Conservation (phyloP, 345 rosid genomes). For the Dimocarpus longan region DNA sequence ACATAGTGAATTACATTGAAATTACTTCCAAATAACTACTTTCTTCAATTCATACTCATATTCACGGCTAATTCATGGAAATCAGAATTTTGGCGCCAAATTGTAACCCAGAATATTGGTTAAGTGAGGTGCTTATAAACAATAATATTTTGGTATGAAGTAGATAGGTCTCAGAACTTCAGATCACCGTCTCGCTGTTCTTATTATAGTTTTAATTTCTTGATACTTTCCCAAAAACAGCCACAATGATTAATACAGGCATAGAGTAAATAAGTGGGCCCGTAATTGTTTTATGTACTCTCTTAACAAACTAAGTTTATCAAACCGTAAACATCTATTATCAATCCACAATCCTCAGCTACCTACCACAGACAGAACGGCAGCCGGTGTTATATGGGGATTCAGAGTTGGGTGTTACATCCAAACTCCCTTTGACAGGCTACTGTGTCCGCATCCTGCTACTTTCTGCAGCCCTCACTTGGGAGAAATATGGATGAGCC, state of each 20-base stretch:
- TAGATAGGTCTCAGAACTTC: background rate
- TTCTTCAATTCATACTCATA: background rate
- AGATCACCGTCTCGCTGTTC: background rate
- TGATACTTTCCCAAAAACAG: background rate
- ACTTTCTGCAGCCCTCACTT: conserved; percentile 93
- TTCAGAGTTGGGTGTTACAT: conserved; percentile 7
- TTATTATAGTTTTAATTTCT: background rate
- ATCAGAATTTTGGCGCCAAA: background rate
- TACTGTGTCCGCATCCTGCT: conserved; percentile 74
- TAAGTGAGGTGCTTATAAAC: background rate
- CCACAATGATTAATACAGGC: background rate
- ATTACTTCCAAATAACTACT: background rate
- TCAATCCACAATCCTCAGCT: conserved; percentile 19
- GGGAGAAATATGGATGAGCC: conserved; percentile 86
- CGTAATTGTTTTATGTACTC: background rate
- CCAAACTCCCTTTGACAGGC: background rate
- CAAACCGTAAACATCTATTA: conserved; percentile 6
- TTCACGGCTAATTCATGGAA: no score
- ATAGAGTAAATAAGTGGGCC: background rate
- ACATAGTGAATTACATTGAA: no score
- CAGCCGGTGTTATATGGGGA: background rate
- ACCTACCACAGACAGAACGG: background rate
- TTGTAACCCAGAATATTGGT: background rate
- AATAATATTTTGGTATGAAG: background rate
- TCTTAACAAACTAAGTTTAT: conserved; percentile 6